Conservation (phyloP, 1,284 basidiomycete species). For the Porogramme epimiltina region DNA sequence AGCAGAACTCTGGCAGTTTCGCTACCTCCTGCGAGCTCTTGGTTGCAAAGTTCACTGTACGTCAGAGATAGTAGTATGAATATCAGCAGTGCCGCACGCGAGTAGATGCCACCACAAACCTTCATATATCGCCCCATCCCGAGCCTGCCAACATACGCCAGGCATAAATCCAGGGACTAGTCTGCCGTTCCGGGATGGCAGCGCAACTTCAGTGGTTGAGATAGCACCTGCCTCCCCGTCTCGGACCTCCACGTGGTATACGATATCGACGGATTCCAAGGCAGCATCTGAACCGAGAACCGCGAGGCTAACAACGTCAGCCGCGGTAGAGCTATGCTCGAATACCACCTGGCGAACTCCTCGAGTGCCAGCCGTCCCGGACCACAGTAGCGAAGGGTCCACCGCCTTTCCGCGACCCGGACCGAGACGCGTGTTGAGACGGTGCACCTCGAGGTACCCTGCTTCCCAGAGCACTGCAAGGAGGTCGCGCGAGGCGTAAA, state of each 20-base stretch:
- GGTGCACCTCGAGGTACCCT: slow-evolving; percentile 68
- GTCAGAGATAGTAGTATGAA: background rate
- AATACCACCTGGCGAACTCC: background rate
- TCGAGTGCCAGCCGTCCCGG: slow-evolving; percentile 25
- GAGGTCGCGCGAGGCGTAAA: slow-evolving; percentile 59
- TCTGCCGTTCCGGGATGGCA: no score
- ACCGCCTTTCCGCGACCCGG: slow-evolving; percentile 67
- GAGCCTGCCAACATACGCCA: no score
- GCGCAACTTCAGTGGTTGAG: no score
- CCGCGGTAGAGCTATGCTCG: no score
- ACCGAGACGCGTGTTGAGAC: slow-evolving; percentile 62
- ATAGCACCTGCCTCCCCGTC: no score
- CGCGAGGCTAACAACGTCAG: no score
- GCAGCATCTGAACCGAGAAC: no score
- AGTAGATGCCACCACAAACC: background rate
- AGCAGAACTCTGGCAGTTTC: slow-evolving; percentile 63
- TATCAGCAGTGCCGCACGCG: background rate
- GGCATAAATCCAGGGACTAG: no score
- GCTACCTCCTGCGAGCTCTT: slow-evolving; percentile 33
- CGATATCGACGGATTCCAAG: no score
- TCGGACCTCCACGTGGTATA: no score
- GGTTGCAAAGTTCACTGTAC: slow-evolving; percentile 33
- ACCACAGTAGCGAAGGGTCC: slow-evolving; percentile 58
- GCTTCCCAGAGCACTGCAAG: slow-evolving; percentile 73
- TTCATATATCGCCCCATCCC: no score